Evolutionary conservation across 2,329 filamentous ascomycete genomes (phyloP), one percentile per base, ranked within the genome.

Genomic region (Trichoderma endophyticum): DNA sequence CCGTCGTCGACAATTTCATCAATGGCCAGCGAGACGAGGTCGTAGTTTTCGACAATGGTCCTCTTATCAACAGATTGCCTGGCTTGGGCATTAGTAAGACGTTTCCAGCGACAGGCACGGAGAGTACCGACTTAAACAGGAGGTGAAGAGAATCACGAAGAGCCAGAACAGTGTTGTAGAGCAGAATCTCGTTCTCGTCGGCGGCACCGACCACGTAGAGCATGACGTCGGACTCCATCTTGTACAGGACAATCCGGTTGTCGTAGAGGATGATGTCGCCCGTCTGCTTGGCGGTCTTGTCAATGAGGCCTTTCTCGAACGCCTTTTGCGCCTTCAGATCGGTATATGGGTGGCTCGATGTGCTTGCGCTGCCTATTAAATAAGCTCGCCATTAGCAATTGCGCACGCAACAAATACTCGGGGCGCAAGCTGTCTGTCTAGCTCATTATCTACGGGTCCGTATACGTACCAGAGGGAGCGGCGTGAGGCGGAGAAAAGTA

Each of bases 11-110:
- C 90, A 74, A 97, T 95, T 83, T 99, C 96, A 82, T 99, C 96
- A 75, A 99, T 93, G 59, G 95, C 93, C 69, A 99, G 89, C 15
- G 94, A 93, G 74, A 98, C 93, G 26, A 98, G 89, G 83, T 98
- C 96, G 86, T 98, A 99, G 88, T 98, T 98, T 84, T 99, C 96
- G 79, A 98, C 92, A 76, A 98, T 94, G 72, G 96, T 98, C 76
- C 96, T 92, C 88, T 98, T 98, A 86, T 99, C 96, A 65, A 97
- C 95, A 39, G 94, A 94, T 88, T 97, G 95, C 83, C 94, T 97
- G 76, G 11, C 28, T 54, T 8, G 15, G 36, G 7, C 18, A 28
- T 71, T 64, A 71, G 65, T 21, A 34, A 21, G 12, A 14, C 18
- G 24, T 14, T 18, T n/a, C 28, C 9, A 34, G 36, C 48, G 7